Evolutionary conservation across 2,329 filamentous ascomycete genomes (phyloP).

Genomic region (Botrytis aclada): DNA sequence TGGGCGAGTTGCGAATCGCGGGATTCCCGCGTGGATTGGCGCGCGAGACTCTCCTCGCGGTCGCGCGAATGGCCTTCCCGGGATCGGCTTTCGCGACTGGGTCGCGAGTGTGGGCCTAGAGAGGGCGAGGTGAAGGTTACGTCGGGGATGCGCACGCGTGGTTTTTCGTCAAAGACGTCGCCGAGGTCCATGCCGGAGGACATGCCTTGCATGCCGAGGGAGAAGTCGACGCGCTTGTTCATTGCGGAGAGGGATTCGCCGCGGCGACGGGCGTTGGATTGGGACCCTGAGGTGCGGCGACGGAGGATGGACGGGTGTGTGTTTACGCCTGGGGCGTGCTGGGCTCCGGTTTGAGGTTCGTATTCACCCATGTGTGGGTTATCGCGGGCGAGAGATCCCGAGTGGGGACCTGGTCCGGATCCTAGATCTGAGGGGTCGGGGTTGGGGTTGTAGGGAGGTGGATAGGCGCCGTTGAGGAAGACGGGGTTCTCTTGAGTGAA

Average conservation of each 20-base stretch:
- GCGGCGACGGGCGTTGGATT: slow-evolving; percentile 44
- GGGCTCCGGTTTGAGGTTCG: slow-evolving; percentile 2
- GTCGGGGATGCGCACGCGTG: slow-evolving; percentile 35
- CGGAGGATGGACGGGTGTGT: slow-evolving; percentile 54
- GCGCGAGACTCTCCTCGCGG: slow-evolving; percentile 24
- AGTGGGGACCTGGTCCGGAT: slow-evolving; percentile 35
- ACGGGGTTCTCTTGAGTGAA: slow-evolving; percentile 34
- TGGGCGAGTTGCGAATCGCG: slow-evolving; percentile 31
- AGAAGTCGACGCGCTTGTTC: slow-evolving; percentile 66
- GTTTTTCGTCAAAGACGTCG: slow-evolving; percentile 60
- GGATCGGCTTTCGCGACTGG: neutral
- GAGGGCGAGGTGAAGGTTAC: slow-evolving; percentile 35
- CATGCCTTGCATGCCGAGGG: slow-evolving; percentile 61
- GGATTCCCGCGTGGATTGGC: slow-evolving; percentile 26
- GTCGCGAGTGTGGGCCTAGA: slow-evolving; percentile 27
- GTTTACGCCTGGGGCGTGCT: slow-evolving; percentile 26
- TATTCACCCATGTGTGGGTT: slow-evolving; percentile 9
- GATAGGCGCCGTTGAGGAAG: slow-evolving; percentile 34
- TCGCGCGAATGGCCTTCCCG: neutral
- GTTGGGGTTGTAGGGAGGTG: slow-evolving; percentile 20
- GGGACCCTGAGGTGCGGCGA: slow-evolving; percentile 41
- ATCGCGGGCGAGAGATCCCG: slow-evolving; percentile 36
- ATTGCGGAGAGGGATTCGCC: slow-evolving; percentile 57
- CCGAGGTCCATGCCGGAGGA: slow-evolving; percentile 56
- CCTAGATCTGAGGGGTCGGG: slow-evolving; percentile 10